Base-by-base conservation (phyloP, 1,284 basidiomycete species). In the Cutaneotrichosporon sp. region DNA sequence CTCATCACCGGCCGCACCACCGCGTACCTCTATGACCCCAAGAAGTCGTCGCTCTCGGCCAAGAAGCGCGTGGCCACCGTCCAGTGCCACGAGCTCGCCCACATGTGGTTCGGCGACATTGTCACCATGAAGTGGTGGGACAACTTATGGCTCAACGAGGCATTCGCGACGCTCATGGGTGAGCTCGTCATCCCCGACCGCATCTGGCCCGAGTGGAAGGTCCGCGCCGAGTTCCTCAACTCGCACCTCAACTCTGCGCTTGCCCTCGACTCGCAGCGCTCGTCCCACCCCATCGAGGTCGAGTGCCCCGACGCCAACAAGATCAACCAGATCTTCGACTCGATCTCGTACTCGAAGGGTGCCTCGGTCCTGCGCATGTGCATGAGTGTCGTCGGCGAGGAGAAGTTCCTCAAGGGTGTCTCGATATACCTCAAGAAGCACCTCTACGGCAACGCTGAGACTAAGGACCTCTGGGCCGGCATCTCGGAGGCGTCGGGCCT, bases 91-190 rank as follows among this genome's bases (percentile, higher is more conserved):
- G 75, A 79, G 67, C 65, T 82, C 20, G 77, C 68, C 13, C 77
- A 73, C 68, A 84, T 71, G 73, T 81, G 89, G 89, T 94, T 94
- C 72, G 91, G 92, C 52, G 89, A 95, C 77, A 91, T 94, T 71
- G 89, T 90, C 18, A 95, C 92, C 1, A 93, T 94, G 89, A 86
- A 87, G 70, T 97, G 92, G 92, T 95, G 93, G 92, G 89, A 92
- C 69, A 89, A 91, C 78, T 82, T 94, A 49, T 93, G 83, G 83
- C 79, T 82, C 60, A 83, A 81, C 70, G 78, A 81, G 87, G 91
- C 92, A 22, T 97, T 97, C 75, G 95, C 95, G n/a, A 85, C 84
- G 0, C 75, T 85, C 58, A 77, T 92, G 88, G 92, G 92, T 64
- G 94, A 97, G 82, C 87, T 94, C 43, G 91, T 97, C 69, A 88